Conservation (phyloP, 2,329 filamentous ascomycete species). For the Colletotrichum cereale region DNA sequence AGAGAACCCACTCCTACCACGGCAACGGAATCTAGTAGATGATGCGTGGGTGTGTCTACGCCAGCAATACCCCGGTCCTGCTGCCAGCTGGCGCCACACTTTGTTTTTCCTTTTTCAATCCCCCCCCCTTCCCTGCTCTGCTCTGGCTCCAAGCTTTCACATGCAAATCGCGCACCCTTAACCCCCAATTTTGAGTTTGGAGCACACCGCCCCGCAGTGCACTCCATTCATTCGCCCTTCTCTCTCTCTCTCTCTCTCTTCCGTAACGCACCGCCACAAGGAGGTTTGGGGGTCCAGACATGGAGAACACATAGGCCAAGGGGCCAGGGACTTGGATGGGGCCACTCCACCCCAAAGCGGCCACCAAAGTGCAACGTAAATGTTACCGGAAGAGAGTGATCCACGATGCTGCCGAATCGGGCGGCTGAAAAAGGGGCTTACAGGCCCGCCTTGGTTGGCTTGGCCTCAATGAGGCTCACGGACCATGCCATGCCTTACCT, state of each 20-base stretch:
- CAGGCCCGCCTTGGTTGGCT: background rate
- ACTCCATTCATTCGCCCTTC: background rate
- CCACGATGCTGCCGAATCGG: conserved; percentile 13
- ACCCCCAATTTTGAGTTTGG: background rate
- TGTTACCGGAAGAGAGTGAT: background rate
- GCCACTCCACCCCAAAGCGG: background rate
- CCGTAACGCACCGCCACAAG: conserved; percentile 25
- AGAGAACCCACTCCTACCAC: conserved; percentile 5
- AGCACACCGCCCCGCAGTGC: conserved; percentile 8
- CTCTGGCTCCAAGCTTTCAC: background rate
- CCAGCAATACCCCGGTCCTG: background rate
- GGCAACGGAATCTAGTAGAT: background rate
- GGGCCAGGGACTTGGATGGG: background rate
- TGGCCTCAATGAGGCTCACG: background rate
- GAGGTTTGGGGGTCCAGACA: conserved; percentile 12
- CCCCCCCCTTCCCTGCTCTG: background rate
- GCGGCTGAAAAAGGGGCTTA: conserved; percentile 8
- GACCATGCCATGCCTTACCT: background rate
- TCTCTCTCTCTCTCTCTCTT: background rate
- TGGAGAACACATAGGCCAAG: background rate
- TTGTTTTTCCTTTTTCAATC: background rate
- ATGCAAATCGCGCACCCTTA: background rate
- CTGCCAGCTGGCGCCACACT: background rate
- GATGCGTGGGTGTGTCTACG: background rate
- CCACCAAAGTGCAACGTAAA: background rate